Percentiles rank a stretch among this genome's conserved stretches.
phyloP scores from a whole-genome alignment of 306 rosid genomes.

The Begonia masoniana region DNA sequence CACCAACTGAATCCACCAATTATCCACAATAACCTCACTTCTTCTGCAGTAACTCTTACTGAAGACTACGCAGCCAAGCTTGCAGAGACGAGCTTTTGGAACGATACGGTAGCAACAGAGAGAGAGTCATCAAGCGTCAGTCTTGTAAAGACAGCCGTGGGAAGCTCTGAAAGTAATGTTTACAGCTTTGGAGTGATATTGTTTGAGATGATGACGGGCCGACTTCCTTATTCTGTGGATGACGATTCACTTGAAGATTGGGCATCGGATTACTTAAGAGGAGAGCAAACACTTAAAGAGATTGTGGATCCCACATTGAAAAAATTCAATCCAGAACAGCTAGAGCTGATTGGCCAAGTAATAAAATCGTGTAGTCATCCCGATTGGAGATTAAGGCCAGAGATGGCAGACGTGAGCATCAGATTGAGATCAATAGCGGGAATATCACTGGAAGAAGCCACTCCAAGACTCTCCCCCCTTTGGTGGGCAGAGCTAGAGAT shows the following conservation, averaged over 20 bases:
- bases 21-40: conserved; percentile 42
- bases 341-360: conserved; percentile 41
- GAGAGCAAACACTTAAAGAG: conserved; percentile 32
- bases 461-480: conserved; percentile 78
- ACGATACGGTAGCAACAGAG: conserved; percentile 28
- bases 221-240: conserved; percentile 53
- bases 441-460: conserved; percentile 62
- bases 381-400: conserved; percentile 39
- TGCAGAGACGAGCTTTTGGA: conserved; percentile 48
- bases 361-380: conserved; percentile 43
- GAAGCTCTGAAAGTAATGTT: conserved; percentile 39
- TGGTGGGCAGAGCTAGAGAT: conserved; percentile 99
- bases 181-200: conserved; percentile 68
- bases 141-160: conserved; percentile 19
- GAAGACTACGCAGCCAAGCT: conserved; percentile 86
- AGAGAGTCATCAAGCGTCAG: conserved; percentile 14
- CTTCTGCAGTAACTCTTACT: conserved; percentile 47
- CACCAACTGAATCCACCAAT: conserved; percentile 62
- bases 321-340: conserved; percentile 43
- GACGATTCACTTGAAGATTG: conserved; percentile 42
- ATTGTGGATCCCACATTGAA: conserved; percentile 62
- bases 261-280: conserved; percentile 46
- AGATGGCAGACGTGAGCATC: conserved; percentile 41
- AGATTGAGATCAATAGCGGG: conserved; percentile 64
- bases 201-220: conserved; percentile 75